Percentiles rank a stretch among this genome's conserved stretches.
phyloP scores from a whole-genome alignment of 2,329 filamentous ascomycete species.

The Cladorrhinum sp. region DNA sequence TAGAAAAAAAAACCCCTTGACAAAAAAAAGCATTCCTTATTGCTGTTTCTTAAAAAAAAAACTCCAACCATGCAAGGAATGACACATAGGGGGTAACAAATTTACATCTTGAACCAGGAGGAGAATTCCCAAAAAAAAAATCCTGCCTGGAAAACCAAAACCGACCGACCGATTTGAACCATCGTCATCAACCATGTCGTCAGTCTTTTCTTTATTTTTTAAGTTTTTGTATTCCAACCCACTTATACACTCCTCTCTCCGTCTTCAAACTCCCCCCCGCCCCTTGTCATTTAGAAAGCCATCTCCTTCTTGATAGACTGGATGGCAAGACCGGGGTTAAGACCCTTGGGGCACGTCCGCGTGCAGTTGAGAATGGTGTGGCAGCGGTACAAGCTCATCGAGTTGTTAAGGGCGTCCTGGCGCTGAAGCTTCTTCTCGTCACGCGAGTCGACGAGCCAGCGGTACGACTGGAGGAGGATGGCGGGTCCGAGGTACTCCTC shows the following conservation, averaged over 20 bases:
- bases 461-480: conserved; percentile 94
- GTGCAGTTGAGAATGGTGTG: conserved; percentile 99
- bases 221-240: conserved; percentile 12
- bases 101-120: no score
- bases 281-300: conserved; percentile 51
- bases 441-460: conserved; percentile 92
- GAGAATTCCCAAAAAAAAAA: no score
- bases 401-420: conserved; percentile 92
- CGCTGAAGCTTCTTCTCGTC: conserved; percentile 87
- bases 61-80: conserved; percentile 34
- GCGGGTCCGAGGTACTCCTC: conserved; percentile 98
- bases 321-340: conserved; percentile 93
- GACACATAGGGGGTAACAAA: conserved; percentile 26
- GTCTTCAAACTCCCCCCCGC: not conserved
- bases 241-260: not conserved
- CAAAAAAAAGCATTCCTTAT: conserved; percentile 20
- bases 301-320: conserved; percentile 95
- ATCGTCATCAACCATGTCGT: not conserved
- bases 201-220: conserved; percentile 4
- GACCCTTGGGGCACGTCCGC: conserved; percentile 93
- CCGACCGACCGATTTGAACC: not conserved
- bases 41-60: conserved; percentile 32
- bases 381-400: conserved; percentile 97
- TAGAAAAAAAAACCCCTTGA: not conserved
- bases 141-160: no score